A percentile compares a stretch with the other conserved stretches of the same genome.
These are phyloP conservation scores for Paxillus rubicundulus DNA, from an alignment of 768 basidiomycete species.

Conservation along the genomic window DNA sequence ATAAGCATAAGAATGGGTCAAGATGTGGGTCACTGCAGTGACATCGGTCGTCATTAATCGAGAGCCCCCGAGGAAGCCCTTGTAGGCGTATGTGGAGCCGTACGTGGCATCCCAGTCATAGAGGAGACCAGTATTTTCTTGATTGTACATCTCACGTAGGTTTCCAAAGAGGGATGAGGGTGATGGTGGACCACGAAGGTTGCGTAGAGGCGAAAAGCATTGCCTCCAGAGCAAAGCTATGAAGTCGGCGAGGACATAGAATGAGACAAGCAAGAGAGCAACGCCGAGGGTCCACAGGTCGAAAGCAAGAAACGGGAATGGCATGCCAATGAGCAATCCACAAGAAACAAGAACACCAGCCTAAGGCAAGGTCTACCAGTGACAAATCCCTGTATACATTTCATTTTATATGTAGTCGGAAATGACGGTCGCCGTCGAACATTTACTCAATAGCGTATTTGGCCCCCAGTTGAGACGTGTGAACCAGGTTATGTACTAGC, in stretches of 20 bases:
- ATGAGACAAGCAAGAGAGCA: conserved; percentile 15
- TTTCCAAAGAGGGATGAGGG: conserved; percentile 52
- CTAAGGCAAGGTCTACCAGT: too few species aligned
- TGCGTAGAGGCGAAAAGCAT: conserved; percentile 45
- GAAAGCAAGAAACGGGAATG: not conserved
- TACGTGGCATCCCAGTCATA: conserved; percentile 44
- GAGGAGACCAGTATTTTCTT: conserved; percentile 54
- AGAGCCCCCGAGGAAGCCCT: conserved; percentile 49
- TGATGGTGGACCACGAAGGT: conserved; percentile 45
- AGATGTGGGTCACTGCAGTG: conserved; percentile 54
- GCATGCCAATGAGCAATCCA: not conserved
- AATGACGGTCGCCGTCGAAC: too few species aligned
- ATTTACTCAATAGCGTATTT: too few species aligned
- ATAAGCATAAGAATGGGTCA: conserved; percentile 53
- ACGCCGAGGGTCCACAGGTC: conserved; percentile 1
- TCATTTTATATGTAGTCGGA: too few species aligned
- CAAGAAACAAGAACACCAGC: not conserved
- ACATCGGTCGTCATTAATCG: conserved; percentile 61
- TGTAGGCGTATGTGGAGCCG: conserved; percentile 51
- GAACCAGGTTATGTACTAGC: too few species aligned
- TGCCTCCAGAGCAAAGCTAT: conserved; percentile 44
- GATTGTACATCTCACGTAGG: conserved; percentile 51
- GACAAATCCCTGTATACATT: too few species aligned
- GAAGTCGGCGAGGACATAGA: conserved; percentile 35
- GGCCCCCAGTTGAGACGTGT: too few species aligned